Evolutionary conservation across 164 flowering plant genomes (phyloP), one percentile per base, ranked within the genome.

Genomic region (Vitis riparia): DNA sequence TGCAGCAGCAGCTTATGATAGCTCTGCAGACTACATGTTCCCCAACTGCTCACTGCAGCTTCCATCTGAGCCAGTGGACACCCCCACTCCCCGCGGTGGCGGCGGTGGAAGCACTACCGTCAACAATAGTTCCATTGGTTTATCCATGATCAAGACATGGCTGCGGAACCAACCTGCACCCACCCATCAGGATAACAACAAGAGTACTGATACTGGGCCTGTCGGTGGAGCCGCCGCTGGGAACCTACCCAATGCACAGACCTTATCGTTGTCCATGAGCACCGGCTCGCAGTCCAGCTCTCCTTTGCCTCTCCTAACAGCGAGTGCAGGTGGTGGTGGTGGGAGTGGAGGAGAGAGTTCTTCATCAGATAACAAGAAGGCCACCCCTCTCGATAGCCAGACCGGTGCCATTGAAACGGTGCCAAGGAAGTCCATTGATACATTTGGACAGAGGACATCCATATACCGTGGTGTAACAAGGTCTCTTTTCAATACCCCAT

Each of bases 381-480:
- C 67, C 6, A 16, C 66, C 8, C 47, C 15, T 23, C 59, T 62
- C 66, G 90, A 84, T 67, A 66, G 74, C 55, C 84, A 80, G 61
- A 80, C 61, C 44, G 88, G 83, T 58, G 85, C 85, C 2, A 66
- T 84, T 0, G 97, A 91, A 52, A 83, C 88, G 0, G 86, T 77
- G 55, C 95, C 97, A 0, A 71, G 92, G 70, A 94, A 89, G 65
- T 82, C 97, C 48, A 80, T 89, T 62, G 98, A 94, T 63, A 92
- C 94, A 14, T 94, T 92, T 70, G 98, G 98, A 57, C 98, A 94
- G 57, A 79, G 97, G 57, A 94, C 98, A 62, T 94, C 98, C 1
- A 92, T 94, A 30, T 94, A 94, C 80, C 94, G 98, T 63, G 98
- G 98, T 67, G 98, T 94, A 16, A 94, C 98, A 57, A 92, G 94